Evolutionary conservation across 805 yeast genomes (phyloP).

Genomic region (Priceomyces melissophilus): DNA sequence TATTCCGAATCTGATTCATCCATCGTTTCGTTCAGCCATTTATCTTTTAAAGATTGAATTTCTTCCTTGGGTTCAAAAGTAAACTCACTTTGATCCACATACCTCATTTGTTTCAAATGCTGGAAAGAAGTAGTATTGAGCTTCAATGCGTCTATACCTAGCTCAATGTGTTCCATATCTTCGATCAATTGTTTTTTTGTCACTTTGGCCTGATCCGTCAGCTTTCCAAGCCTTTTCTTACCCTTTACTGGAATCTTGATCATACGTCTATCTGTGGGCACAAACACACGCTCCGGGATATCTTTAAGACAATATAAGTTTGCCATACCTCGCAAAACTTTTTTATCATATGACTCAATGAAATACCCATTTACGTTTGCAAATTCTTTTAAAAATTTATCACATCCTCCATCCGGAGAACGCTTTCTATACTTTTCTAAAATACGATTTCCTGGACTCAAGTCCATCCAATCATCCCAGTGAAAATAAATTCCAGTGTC

Average conservation of each 20-base stretch:
- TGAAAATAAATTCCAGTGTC: conserved; percentile 25
- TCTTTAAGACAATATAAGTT: conserved; percentile 29
- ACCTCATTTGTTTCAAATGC: conserved; percentile 9
- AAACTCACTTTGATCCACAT: conserved; percentile 23
- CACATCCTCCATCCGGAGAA: conserved; percentile 23
- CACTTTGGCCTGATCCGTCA: conserved; percentile 1
- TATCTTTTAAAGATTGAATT: conserved; percentile 21
- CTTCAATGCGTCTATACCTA: not conserved
- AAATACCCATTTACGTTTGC: conserved; percentile 31
- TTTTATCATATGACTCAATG: conserved; percentile 30
- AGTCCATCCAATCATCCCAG: conserved; percentile 41
- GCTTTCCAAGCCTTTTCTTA: conserved; percentile 19
- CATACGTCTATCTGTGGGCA: conserved; percentile 21
- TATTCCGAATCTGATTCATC: conserved; percentile 18
- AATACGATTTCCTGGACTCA: conserved; percentile 19
- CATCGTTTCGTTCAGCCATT: conserved; percentile 11
- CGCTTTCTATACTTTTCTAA: conserved; percentile 14
- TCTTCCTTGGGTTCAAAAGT: conserved; percentile 27
- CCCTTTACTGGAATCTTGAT: conserved; percentile 28
- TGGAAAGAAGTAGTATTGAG: conserved; percentile 5
- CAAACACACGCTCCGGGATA: conserved; percentile 23
- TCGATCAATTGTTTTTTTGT: conserved; percentile 4
- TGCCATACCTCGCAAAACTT: conserved; percentile 32
- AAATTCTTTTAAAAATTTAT: conserved; percentile 14
- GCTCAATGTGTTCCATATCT: conserved; percentile 7